Evolutionary conservation across 257 asterid genomes (phyloP).

Genomic region (Perilla frutescens): DNA sequence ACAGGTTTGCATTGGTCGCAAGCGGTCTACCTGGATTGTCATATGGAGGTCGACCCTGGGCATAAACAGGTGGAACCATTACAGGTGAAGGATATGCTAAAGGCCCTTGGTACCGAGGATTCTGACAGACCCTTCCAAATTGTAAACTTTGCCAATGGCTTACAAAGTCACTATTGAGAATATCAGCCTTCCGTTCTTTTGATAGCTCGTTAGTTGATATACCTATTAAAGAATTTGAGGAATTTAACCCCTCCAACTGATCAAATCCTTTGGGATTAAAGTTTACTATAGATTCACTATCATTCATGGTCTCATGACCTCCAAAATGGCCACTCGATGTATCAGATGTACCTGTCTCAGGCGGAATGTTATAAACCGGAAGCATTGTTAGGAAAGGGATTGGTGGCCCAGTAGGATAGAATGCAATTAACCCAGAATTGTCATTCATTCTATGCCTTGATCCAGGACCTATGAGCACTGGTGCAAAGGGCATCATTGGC

Average conservation of each 20-base stretch:
- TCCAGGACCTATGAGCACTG: slow-evolving; percentile 75
- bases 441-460: slow-evolving; percentile 66
- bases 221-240: slow-evolving; percentile 53
- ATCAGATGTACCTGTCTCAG: slow-evolving; percentile 65
- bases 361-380: slow-evolving; percentile 71
- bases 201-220: slow-evolving; percentile 49
- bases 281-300: slow-evolving; percentile 52
- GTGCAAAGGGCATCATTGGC: slow-evolving; percentile 66
- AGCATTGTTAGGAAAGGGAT: slow-evolving; percentile 93
- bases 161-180: slow-evolving; percentile 86
- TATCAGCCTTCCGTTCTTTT: slow-evolving; percentile 69
- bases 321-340: slow-evolving; percentile 60
- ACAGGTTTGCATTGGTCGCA: slow-evolving; percentile 56
- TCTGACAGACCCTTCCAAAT: slow-evolving; percentile 90
- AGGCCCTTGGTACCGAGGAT: slow-evolving; percentile 62
- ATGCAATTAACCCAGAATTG: slow-evolving; percentile 73
- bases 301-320: slow-evolving; percentile 55
- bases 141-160: slow-evolving; percentile 94
- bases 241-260: slow-evolving; percentile 55
- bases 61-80: slow-evolving; percentile 79
- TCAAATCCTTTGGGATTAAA: slow-evolving; percentile 54
- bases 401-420: slow-evolving; percentile 97
- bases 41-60: slow-evolving; percentile 76
- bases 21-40: slow-evolving; percentile 78
- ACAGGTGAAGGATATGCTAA: slow-evolving; percentile 67